These are phyloP conservation scores for Nicotiana rustica DNA, from an alignment of 305 asterid genomes.

Conservation along the genomic window DNA sequence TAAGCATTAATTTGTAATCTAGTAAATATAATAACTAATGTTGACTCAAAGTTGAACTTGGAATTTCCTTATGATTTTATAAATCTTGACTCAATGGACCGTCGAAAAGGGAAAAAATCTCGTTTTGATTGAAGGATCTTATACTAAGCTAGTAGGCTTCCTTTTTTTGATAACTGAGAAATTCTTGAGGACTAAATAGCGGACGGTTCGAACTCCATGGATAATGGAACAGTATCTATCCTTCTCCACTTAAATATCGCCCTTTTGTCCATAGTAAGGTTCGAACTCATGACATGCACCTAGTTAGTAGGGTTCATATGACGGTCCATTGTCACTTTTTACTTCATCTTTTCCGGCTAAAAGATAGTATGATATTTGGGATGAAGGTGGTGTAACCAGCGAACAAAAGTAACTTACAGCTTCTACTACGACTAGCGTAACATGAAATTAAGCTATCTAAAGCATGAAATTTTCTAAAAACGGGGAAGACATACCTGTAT, in stretches of 20 bases:
- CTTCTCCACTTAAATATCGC: not conserved
- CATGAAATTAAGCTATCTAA: slow-evolving; percentile 13
- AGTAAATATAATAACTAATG: not conserved
- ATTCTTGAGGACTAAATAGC: not conserved
- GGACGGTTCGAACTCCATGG: not conserved
- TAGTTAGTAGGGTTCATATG: not conserved
- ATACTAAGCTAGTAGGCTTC: not conserved
- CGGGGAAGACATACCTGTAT: slow-evolving; percentile 64
- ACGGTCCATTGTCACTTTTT: not conserved
- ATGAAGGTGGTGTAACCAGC: slow-evolving; percentile 4
- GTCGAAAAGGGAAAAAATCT: not conserved
- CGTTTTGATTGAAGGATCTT: not conserved
- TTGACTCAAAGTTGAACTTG: slow-evolving; percentile 10
- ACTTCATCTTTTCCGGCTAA: not conserved
- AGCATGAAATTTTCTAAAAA: slow-evolving; percentile 5
- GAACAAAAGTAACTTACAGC: not conserved
- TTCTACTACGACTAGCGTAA: not conserved
- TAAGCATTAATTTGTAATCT: too few relatives aligned
- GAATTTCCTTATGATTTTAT: not conserved
- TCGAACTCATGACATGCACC: not conserved
- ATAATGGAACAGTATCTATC: not conserved
- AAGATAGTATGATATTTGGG: not conserved
- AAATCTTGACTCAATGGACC: not conserved
- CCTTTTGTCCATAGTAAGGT: not conserved
- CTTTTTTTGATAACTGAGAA: not conserved